Evolutionary conservation across 2,329 filamentous ascomycete genomes (phyloP), one percentile per base, ranked within the genome.

Genomic region (Penicillium sp.): DNA sequence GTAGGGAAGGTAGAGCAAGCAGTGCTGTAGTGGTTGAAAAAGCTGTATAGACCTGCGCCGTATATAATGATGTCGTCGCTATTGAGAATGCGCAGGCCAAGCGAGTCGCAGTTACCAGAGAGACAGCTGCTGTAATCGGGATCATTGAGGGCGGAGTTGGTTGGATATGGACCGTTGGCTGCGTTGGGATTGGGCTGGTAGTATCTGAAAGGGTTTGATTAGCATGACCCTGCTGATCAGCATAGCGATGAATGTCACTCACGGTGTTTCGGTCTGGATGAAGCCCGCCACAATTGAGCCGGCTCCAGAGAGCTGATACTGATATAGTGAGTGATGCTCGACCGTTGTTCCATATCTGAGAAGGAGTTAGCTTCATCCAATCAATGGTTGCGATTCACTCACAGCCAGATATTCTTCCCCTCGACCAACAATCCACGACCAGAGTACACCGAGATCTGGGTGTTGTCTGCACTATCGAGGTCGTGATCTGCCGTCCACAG

Each of bases 401-500:
- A 71, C 66, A 72, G 58, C 64, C 69, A 71, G 27, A 70, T 59
- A 24, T 66, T 65, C 10, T 62, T 63, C 10, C 74, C 74, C 55
- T 80, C 76, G 24, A 80, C 62, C 9, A 78, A 60, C 38, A 82
- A 59, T 29, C 80, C 80, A 40, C 80, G 71, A 28, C 78, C 79
- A 3, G 72, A 72, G 55, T 75, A 82, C 13, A 82, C 61, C 10
- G 78, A 77, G 47, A 81, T 72, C 46, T 75, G 78, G 4, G 72
- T 71, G 57, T 77, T 74, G 33, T 63, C 63, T 9, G 69, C 58
- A 56, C 78, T 74, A 32, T 81, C 78, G n/a, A 80, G 66, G 53
- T 81, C 78, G 56, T 81, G 78, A 53, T 82, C 79, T 63, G 76
- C 75, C 0, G 72, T 72, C 76, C 76, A 79, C 15, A 77, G 56